phyloP scores from a whole-genome alignment of 2,329 filamentous ascomycete genomes.

The Cercospora berteroae region DNA sequence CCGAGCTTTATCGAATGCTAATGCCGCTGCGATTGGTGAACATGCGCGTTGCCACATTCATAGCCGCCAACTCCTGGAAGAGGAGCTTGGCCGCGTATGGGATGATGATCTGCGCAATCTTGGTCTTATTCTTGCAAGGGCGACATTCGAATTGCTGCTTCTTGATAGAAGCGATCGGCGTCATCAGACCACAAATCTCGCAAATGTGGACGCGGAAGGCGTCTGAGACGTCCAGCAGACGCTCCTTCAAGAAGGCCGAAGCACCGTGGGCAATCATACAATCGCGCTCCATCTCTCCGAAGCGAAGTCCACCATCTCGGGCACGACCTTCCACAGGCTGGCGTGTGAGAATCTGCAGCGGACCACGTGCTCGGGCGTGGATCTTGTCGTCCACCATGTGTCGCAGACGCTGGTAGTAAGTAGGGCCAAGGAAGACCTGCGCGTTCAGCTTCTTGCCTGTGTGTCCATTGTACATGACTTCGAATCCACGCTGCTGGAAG shows the following conservation, averaged over 20 bases:
- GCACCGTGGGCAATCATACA: conserved; percentile 99
- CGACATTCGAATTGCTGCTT: conserved; percentile 96
- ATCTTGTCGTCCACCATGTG: conserved; percentile 99
- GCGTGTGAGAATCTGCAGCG: conserved; percentile 93
- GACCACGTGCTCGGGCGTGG: conserved; percentile 94
- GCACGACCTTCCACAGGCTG: conserved; percentile 98
- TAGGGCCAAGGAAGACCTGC: conserved; percentile 95
- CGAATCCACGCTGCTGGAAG: conserved; percentile 95
- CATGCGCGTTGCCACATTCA: conserved; percentile 98
- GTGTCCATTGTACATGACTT: conserved; percentile 98
- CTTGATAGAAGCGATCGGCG: conserved; percentile 94
- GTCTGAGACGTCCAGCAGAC: conserved; percentile 94
- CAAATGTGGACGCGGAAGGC: conserved; percentile 97
- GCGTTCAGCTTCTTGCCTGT: conserved; percentile 90
- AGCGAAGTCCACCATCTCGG: conserved; percentile 93
- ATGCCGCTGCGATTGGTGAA: conserved; percentile 62
- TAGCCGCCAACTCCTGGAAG: conserved; percentile 95
- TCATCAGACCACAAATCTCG: conserved; percentile 98
- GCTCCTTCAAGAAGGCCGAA: conserved; percentile 93
- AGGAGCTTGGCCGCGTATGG: conserved; percentile 96
- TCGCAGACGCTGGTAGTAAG: conserved; percentile 96
- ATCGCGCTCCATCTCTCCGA: conserved; percentile 99
- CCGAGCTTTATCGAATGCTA: conserved; percentile 30
- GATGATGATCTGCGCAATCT: conserved; percentile 96
- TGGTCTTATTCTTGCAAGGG: conserved; percentile 98